Evolutionary conservation across 2,329 filamentous ascomycete species (phyloP).

Genomic region (Coleophoma cylindrospora): DNA sequence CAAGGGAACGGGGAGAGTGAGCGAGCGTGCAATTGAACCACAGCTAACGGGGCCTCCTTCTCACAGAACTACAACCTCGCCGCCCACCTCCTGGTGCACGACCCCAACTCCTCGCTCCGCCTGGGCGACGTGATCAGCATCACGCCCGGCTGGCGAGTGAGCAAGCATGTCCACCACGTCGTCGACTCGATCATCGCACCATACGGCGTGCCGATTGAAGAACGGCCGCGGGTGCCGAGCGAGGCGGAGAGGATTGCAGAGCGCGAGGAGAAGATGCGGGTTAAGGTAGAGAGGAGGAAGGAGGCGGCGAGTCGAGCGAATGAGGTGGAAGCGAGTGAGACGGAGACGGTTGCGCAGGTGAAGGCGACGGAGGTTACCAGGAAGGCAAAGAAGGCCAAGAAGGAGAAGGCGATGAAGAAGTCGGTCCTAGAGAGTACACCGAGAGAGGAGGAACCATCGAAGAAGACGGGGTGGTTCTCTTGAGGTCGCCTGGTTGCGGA

Average conservation of each 20-base stretch:
- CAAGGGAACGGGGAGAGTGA: too few species aligned
- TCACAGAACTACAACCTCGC: slow-evolving; percentile 58
- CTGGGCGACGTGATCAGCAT: slow-evolving; percentile 74
- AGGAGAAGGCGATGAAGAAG: neutral
- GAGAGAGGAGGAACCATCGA: neutral
- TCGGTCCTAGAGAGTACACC: neutral
- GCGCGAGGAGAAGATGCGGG: slow-evolving; percentile 47
- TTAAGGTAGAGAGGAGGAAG: slow-evolving; percentile 49
- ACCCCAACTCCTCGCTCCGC: slow-evolving; percentile 68
- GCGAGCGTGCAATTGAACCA: neutral
- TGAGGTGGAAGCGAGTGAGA: slow-evolving; percentile 16
- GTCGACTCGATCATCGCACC: slow-evolving; percentile 72
- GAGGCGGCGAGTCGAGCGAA: slow-evolving; percentile 19
- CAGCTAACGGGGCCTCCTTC: neutral
- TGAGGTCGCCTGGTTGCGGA: neutral
- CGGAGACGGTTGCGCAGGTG: slow-evolving; percentile 7
- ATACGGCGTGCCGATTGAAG: slow-evolving; percentile 56
- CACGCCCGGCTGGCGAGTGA: slow-evolving; percentile 58
- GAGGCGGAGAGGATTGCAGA: slow-evolving; percentile 54
- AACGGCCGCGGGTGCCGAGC: slow-evolving; percentile 61
- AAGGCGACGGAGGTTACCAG: neutral
- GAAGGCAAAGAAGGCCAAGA: neutral
- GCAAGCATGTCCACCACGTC: slow-evolving; percentile 66
- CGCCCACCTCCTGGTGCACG: slow-evolving; percentile 67
- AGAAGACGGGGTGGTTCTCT: slow-evolving; percentile 1